Base-by-base conservation (phyloP, 1,284 basidiomycete species). In the Leccinum solheimii region DNA sequence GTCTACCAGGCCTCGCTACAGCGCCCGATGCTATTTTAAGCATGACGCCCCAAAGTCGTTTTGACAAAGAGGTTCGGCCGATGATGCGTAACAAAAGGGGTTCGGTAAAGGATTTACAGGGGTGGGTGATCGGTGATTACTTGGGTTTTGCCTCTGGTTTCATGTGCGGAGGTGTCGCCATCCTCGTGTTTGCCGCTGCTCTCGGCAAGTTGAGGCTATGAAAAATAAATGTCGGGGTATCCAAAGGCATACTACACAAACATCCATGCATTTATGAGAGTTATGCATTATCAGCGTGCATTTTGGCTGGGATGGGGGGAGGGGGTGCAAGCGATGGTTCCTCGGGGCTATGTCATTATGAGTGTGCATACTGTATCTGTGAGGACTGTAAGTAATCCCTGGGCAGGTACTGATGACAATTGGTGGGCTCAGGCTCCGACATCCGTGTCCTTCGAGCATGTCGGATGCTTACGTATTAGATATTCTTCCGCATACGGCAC, bases 1-100 rank as follows among this genome's bases (percentile, higher is more conserved):
- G 81, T 16, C 74, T 85, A 8, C 72, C 77, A 1, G 80, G 73
- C 2, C 57, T 80, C 8, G 45, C 50, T 23, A 73, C 67, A 40
- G 69, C 70, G 26, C 69, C 72, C 9, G 67, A 64, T 36, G 62
- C 69, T 11, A 61, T 68, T 55, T 21, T 60, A 21, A 48, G 48
- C 48, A 50, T 54, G 23, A 51, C 56, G 1, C 67, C 61, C 40
- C 60, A 61, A 52, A 63, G 65, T 50, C 55, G 10, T 36, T 71
- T 70, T 45, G 61, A 72, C 55, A 63, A 63, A 21, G 62, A 67
- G 13, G 40, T 49, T 21, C 56, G 65, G 38, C 64, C 64, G n/a
- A 63, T 49, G 64, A 56, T 51, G 53, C 53, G 1, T 21, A 54
- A 50, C 3, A 45, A 2, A 34, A 56, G 57, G 26, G 54, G 13